Base-by-base conservation (phyloP, 1,139 yeast species). In the Geotrichum macrosporum region DNA sequence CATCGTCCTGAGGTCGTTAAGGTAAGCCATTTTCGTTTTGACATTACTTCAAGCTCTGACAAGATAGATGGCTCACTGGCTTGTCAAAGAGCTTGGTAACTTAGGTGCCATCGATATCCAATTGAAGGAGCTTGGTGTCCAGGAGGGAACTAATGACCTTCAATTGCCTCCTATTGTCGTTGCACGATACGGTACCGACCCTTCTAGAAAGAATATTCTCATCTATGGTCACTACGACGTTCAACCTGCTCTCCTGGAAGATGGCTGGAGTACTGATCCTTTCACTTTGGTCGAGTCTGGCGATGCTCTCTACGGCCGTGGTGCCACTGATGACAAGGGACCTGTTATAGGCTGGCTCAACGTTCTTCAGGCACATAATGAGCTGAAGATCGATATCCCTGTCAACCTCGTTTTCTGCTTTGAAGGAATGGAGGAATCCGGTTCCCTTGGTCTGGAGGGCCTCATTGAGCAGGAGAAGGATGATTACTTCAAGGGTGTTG, bases 391-490 rank as follows among this genome's bases (percentile, higher is more conserved):
- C 65, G 96, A 89, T 55, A 75, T 94, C 50, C 99, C 99, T 26
- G 97, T 92, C 55, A 92, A 92, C 71, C 71, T 92, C 60, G 77
- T 87, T 46, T 84, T 85, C 63, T 87, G 96, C 68, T 92, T 92
- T 61, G 99, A 92, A 72, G 98, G 98, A 53, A 92, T 92, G 99
- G 99, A 92, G 71, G 99, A 92, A 70, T 81, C 89, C 55, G 99
- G 99, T 18, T 87, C 96, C 26, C 70, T 86, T 46, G 97, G 98
- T 24, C 77, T 92, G 57, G 98, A 92, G 56, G 80, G 73, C 35
- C 76, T 92, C 62, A 84, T 92, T 61, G 81, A 81, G 44, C 67
- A 72, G 42, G 97, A 94, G 71, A 92, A 95, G 48, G 68, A 75
- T 43, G 65, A 70, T 41, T 92, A 87, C 70, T 92, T 92, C 72